Evolutionary conservation across 148 eudicot species (phyloP).

Genomic region (Nyssa sinensis): DNA sequence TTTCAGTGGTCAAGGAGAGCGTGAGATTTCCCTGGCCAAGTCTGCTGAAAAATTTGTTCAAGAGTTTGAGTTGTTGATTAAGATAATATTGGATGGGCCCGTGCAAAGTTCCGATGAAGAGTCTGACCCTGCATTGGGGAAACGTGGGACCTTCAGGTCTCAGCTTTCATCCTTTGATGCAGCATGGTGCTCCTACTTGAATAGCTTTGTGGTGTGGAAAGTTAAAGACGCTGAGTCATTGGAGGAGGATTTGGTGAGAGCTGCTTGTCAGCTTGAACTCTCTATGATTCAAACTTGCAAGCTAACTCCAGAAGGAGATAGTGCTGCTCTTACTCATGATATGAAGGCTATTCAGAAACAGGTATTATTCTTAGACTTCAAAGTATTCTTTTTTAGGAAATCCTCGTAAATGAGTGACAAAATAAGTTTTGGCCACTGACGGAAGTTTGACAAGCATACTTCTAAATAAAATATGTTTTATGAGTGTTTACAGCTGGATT

Average conservation of each 20-base stretch:
- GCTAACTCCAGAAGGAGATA: constrained; percentile 65
- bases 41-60: constrained; percentile 73
- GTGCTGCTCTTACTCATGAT: constrained; percentile 68
- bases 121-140: constrained; percentile 9
- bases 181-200: constrained; percentile 91
- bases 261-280: constrained; percentile 93
- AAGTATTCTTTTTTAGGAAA: neutral
- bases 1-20: constrained; percentile 79
- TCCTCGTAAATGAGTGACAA: neutral
- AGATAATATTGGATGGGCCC: constrained; percentile 47
- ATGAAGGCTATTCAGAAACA: constrained; percentile 94
- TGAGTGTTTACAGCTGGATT: neutral
- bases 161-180: constrained; percentile 88
- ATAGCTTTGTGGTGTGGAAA: constrained; percentile 90
- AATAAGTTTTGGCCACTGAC: neutral
- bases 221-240: constrained; percentile 81
- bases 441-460: no score
- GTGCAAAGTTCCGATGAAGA: constrained; percentile 19
- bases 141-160: constrained; percentile 47
- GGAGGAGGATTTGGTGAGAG: constrained; percentile 93
- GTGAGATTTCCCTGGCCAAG: constrained; percentile 70
- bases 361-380: constrained; percentile 36
- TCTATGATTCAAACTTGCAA: constrained; percentile 98
- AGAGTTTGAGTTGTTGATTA: constrained; percentile 69
- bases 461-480: neutral